These are phyloP conservation scores for Epichloe bromicola DNA, from an alignment of 2,329 filamentous ascomycete species.

Conservation along the genomic window DNA sequence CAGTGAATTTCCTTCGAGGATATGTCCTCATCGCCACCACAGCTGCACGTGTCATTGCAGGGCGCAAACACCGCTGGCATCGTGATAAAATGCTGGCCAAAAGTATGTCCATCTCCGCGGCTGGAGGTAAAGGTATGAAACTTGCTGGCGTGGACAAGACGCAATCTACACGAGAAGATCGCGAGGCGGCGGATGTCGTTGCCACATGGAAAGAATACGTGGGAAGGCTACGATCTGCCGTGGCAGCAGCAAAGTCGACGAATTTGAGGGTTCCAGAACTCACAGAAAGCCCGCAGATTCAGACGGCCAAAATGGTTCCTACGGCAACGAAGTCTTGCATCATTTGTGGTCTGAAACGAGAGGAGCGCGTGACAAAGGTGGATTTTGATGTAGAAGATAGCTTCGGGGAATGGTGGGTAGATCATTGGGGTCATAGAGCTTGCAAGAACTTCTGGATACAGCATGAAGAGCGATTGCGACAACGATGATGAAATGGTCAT, in stretches of 20 bases:
- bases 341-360: conserved; percentile 76
- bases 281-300: conserved; percentile 53
- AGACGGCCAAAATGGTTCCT: conserved; percentile 57
- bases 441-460: conserved; percentile 80
- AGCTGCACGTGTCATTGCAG: conserved; percentile 69
- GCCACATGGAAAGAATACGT: conserved; percentile 63
- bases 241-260: conserved; percentile 52
- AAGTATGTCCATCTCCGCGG: conserved; percentile 74
- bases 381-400: conserved; percentile 73
- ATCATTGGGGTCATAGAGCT: conserved; percentile 69
- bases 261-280: conserved; percentile 55
- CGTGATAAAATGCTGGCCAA: conserved; percentile 74
- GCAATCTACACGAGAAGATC: conserved; percentile 70
- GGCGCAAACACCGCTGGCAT: conserved; percentile 80
- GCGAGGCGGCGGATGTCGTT: conserved; percentile 69
- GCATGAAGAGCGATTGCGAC: conserved; percentile 56
- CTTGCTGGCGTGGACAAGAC: conserved; percentile 72
- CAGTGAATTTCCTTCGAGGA: conserved; percentile 48
- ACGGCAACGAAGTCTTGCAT: conserved; percentile 66
- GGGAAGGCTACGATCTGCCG: conserved; percentile 58
- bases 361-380: conserved; percentile 66
- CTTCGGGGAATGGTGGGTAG: conserved; percentile 94
- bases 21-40: conserved; percentile 54
- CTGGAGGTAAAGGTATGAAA: conserved; percentile 79
- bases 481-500: conserved; percentile 35